Percentiles rank a stretch among this genome's conserved stretches.
Conservation (phyloP, 371 early-diverging fungal species). For the Mucor circinelloides region DNA sequence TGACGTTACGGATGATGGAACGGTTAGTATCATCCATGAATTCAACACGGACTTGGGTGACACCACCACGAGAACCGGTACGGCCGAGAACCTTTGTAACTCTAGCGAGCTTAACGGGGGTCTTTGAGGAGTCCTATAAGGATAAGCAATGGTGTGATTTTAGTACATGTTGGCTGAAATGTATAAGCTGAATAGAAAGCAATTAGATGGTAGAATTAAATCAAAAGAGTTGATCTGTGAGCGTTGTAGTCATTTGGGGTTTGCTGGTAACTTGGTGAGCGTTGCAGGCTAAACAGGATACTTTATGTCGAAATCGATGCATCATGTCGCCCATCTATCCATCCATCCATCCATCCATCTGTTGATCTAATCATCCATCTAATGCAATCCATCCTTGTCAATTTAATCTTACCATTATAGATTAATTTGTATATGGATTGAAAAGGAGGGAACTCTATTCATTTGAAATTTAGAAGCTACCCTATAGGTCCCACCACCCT, state of each 20-base stretch:
- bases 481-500: neutral
- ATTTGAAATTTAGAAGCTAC: neutral
- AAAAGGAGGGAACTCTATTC: constrained; percentile 8
- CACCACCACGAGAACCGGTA: constrained; percentile 99
- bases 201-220: neutral
- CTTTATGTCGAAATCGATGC: neutral
- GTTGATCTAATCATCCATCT: neutral
- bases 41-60: constrained; percentile 99
- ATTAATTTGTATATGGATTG: constrained; percentile 20
- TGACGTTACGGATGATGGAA: constrained; percentile 98
- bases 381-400: constrained; percentile 11
- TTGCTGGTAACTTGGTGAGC: neutral
- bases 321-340: neutral
- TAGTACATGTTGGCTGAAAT: neutral
- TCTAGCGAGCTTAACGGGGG: constrained; percentile 89
- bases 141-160: neutral
- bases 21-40: constrained; percentile 95
- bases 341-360: neutral
- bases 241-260: too few species aligned
- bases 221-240: neutral
- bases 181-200: neutral
- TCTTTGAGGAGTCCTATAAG: constrained; percentile 36
- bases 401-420: constrained; percentile 15
- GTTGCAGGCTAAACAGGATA: neutral
- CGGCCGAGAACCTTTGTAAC: constrained; percentile 98